Evolutionary conservation across 345 rosid species (phyloP).

Genomic region (Populus pruinosa): DNA sequence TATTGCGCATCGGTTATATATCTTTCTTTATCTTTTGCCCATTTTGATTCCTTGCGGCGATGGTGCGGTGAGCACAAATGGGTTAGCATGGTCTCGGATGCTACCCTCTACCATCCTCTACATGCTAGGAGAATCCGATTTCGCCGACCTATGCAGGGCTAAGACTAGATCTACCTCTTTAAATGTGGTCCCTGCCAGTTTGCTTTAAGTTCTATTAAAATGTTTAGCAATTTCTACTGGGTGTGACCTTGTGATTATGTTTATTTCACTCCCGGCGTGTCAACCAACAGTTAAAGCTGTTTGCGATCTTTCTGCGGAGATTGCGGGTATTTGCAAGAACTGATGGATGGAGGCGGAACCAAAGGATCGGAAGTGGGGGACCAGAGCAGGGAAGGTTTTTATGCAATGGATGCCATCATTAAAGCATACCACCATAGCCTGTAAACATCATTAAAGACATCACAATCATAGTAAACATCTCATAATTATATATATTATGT

Average conservation of each 20-base stretch:
- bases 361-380: conserved; percentile 8
- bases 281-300: background rate
- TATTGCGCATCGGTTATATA: background rate
- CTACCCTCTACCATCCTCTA: background rate
- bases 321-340: conserved; percentile 13
- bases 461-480: conserved; percentile 1
- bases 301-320: conserved; percentile 26
- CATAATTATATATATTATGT: conserved; percentile 1
- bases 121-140: background rate
- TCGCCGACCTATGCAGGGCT: conserved; percentile 10
- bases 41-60: background rate
- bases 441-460: conserved; percentile 17
- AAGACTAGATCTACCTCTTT: background rate
- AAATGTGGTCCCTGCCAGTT: conserved; percentile 15
- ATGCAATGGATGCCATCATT: conserved; percentile 24
- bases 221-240: conserved; percentile 1
- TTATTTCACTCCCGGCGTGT: conserved; percentile 21
- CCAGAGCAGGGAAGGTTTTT: conserved; percentile 9
- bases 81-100: background rate
- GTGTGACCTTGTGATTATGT: conserved; percentile 7
- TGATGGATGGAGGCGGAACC: background rate
- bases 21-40: background rate
- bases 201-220: background rate
- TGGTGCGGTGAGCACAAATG: background rate
- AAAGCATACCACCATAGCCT: conserved; percentile 21